A percentile compares a stretch with the other conserved stretches of the same genome.
Conservation (phyloP, 2,329 filamentous ascomycete genomes). For the Orbilia oligospora region DNA sequence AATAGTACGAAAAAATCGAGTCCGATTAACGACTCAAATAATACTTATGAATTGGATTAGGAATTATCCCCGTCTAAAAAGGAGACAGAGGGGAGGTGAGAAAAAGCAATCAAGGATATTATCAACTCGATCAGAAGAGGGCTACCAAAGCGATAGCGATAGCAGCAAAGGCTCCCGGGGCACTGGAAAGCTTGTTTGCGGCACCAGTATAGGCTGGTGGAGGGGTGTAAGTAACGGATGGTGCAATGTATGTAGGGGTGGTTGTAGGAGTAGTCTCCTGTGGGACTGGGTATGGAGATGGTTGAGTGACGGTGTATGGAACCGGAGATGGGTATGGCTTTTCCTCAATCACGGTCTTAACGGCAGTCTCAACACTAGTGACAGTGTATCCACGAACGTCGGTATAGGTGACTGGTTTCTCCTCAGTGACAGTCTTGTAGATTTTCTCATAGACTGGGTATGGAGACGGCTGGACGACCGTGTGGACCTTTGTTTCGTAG, state of each 20-base stretch:
- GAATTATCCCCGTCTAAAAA: constrained; percentile 17
- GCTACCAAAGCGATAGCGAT: constrained; percentile 27
- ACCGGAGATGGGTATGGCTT: constrained; percentile 4
- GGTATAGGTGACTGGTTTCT: constrained; percentile 43
- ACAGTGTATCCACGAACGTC: constrained; percentile 36
- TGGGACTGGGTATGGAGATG: constrained; percentile 13
- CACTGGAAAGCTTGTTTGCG: constrained; percentile 43
- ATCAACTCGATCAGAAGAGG: constrained; percentile 31
- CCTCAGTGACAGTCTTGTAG: constrained; percentile 32
- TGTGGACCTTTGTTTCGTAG: constrained; percentile 13
- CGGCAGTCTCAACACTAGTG: constrained; percentile 30
- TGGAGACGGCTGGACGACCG: background rate
- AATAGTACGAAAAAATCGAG: background rate
- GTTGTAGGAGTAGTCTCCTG: constrained; percentile 24
- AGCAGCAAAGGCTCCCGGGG: constrained; percentile 31
- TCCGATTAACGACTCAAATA: background rate
- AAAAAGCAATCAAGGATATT: constrained; percentile 3
- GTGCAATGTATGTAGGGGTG: constrained; percentile 26
- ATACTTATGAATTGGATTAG: constrained; percentile 37
- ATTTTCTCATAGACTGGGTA: constrained; percentile 14
- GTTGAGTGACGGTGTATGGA: constrained; percentile 18
- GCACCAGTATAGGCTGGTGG: constrained; percentile 45
- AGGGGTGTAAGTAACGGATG: constrained; percentile 29
- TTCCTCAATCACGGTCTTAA: constrained; percentile 39
- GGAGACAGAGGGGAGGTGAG: background rate